Evolutionary conservation across 441 rosid genomes (phyloP).

Genomic region (Metrosideros polymorpha): DNA sequence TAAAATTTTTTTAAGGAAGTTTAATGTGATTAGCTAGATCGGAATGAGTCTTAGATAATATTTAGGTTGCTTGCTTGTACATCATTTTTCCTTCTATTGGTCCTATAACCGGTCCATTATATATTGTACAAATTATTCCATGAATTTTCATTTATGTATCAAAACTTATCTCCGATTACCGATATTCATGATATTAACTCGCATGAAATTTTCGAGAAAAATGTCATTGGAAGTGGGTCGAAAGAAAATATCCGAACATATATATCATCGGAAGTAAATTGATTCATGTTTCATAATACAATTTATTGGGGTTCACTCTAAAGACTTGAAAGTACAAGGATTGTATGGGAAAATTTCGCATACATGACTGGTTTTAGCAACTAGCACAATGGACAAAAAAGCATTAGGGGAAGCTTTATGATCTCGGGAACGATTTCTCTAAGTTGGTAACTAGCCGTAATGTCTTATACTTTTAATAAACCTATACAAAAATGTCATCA

Average conservation of each 20-base stretch:
- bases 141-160: accelerated
- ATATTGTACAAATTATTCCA: background rate
- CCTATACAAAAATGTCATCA: too few species aligned
- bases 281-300: background rate
- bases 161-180: accelerated
- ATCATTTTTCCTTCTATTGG: background rate
- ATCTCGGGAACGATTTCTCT: too few species aligned
- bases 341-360: too few species aligned
- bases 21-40: background rate
- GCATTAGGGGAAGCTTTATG: too few species aligned
- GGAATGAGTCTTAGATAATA: background rate
- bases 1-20: background rate
- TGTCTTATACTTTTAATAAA: too few species aligned
- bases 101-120: background rate
- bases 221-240: accelerated
- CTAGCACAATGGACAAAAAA: too few species aligned
- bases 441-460: too few species aligned
- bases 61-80: background rate
- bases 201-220: background rate
- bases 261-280: background rate
- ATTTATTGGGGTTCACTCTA: too few species aligned
- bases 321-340: too few species aligned
- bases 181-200: background rate
- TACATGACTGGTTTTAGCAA: too few species aligned
- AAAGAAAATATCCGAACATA: background rate